These are phyloP conservation scores for Mortierella sp. DNA, from an alignment of 371 early-diverging fungal genomes.

Conservation along the genomic window DNA sequence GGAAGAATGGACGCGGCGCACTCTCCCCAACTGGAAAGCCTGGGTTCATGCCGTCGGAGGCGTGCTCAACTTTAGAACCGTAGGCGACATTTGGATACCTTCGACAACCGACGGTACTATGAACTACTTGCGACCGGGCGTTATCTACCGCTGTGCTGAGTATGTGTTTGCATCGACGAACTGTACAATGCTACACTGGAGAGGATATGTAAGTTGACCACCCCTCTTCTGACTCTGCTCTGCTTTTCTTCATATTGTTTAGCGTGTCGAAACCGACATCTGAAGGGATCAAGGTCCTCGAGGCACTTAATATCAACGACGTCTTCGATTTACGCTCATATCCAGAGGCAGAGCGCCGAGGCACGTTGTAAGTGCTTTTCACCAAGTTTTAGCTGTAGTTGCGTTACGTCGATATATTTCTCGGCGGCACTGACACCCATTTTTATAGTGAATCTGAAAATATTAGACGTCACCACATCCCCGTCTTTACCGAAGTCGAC, in stretches of 20 bases:
- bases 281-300: constrained; percentile 60
- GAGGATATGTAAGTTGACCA: no score
- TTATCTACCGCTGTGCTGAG: constrained; percentile 55
- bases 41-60: constrained; percentile 65
- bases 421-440: neutral
- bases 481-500: constrained; percentile 68
- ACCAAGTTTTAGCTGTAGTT: no score
- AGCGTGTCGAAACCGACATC: constrained; percentile 61
- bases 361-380: constrained; percentile 57
- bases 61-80: constrained; percentile 69
- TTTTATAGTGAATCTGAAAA: constrained; percentile 36
- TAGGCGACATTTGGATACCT: constrained; percentile 61
- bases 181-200: no score
- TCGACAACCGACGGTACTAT: constrained; percentile 29
- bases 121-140: constrained; percentile 40
- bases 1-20: constrained; percentile 41
- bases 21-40: constrained; percentile 49
- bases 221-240: no score
- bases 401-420: neutral
- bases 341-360: constrained; percentile 62
- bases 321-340: constrained; percentile 69
- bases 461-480: constrained; percentile 59
- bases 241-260: neutral
- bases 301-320: constrained; percentile 61
- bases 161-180: constrained; percentile 24